Base-by-base conservation (phyloP, 2,329 filamentous ascomycete species). In the Epichloe elymi region DNA sequence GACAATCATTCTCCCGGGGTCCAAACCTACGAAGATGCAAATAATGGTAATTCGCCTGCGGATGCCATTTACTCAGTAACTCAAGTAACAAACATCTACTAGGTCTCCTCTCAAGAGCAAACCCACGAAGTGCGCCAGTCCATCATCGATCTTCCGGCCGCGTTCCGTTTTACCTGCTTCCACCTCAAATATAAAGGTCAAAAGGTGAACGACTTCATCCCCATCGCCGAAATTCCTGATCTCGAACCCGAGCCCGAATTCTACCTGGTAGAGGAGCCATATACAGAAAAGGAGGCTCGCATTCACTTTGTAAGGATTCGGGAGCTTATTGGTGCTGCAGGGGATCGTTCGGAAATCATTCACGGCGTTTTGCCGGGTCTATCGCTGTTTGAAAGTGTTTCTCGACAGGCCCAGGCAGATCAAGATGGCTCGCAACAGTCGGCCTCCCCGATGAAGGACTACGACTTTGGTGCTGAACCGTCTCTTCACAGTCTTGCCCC, bases 121-220 rank as follows among this genome's bases (percentile, higher is more conserved):
- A 85, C 97, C 55, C 93, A 97, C 70, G 93, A 98, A 74, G 83
- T 98, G 60, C 87, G 93, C 58, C 93, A 97, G 70, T 91, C 90
- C 55, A 86, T 98, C 65, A 89, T 96, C 70, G 93, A 98, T 70
- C 78, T 89, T 47, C 93, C 93, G 5, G 78, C 85, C 54, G 94
- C 91, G 48, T 93, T 96, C 72, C 89, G 95, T 69, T 96, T 96
- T 74, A 95, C 93, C 49, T 98, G 93, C 75, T 98, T 98, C 74
- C 93, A 98, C 71, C 82, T 98, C 61, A 90, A 97, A 71, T 83
- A 90, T 71, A 83, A 87, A 53, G 88, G 88, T 59, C 75, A 86
- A 69, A 85, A 86, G 57, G 85, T 98, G 76, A 97, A 97, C 68
- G 93, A 98, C 69, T 97, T 93, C 61, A 79, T 94, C 53, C 85